Evolutionary conservation across 2,329 filamentous ascomycete genomes (phyloP).

Genomic region (Cladosporium oxysporum): DNA sequence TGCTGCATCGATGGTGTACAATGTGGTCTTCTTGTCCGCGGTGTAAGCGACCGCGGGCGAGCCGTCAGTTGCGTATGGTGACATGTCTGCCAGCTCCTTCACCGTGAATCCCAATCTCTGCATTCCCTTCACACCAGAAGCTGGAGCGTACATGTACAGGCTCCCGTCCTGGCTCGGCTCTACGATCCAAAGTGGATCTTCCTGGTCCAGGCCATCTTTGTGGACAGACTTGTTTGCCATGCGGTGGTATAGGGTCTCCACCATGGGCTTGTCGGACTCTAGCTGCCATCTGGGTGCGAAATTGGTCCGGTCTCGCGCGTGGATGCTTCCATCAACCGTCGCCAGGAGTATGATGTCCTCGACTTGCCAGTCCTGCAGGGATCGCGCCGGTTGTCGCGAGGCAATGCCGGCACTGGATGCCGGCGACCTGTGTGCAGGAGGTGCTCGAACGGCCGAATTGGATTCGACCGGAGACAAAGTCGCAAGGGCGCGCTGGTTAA

Average conservation of each 20-base stretch:
- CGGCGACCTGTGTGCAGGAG: constrained; percentile 63
- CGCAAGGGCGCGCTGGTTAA: constrained; percentile 90
- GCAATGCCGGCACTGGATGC: constrained; percentile 59
- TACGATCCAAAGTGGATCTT: constrained; percentile 92
- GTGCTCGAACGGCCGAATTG: constrained; percentile 86
- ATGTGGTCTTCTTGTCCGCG: constrained; percentile 84
- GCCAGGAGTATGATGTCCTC: constrained; percentile 99
- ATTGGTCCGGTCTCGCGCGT: constrained; percentile 85
- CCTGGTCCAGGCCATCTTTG: constrained; percentile 64
- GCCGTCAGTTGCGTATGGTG: constrained; percentile 69
- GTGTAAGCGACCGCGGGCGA: constrained; percentile 83
- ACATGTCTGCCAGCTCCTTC: constrained; percentile 78
- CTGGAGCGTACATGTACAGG: constrained; percentile 82
- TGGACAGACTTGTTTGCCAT: constrained; percentile 62
- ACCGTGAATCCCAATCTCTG: constrained; percentile 71
- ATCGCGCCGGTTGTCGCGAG: constrained; percentile 92
- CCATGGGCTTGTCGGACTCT: constrained; percentile 80
- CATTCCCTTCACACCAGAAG: constrained; percentile 56
- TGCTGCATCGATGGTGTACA: constrained; percentile 85
- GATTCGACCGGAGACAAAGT: constrained; percentile 89
- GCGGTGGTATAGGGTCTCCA: constrained; percentile 82
- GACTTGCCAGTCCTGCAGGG: constrained; percentile 98
- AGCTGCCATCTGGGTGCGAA: constrained; percentile 85
- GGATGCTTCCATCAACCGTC: constrained; percentile 97
- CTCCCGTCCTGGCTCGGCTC: constrained; percentile 86